These are phyloP conservation scores for Sphaerulina populicola DNA, from an alignment of 2,329 filamentous ascomycete genomes.

Conservation along the genomic window DNA sequence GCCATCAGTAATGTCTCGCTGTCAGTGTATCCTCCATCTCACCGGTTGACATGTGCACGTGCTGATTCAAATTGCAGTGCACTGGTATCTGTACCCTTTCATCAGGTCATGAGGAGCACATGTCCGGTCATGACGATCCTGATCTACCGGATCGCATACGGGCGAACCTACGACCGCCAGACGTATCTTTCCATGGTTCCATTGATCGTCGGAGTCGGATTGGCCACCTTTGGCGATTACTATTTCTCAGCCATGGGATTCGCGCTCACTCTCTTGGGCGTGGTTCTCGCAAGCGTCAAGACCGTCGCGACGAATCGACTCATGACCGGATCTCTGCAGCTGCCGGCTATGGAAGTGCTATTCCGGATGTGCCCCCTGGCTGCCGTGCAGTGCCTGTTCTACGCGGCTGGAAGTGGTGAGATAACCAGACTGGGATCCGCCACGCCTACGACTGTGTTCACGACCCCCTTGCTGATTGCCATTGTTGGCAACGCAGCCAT, in stretches of 20 bases:
- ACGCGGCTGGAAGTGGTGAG: conserved; percentile 35
- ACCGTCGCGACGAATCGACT: conserved; percentile 57
- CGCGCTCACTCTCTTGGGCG: conserved; percentile 34
- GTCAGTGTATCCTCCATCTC: conserved; percentile 31
- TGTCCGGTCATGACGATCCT: conserved; percentile 55
- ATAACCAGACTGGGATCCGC: conserved; percentile 17
- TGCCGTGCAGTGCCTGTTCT: conserved; percentile 19
- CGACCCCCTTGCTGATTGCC: conserved; percentile 18
- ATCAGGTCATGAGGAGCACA: conserved; percentile 56
- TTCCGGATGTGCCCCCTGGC: conserved; percentile 31
- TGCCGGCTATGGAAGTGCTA: conserved; percentile 54
- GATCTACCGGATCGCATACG: conserved; percentile 52
- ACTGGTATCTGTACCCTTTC: conserved; percentile 54
- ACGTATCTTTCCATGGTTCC: conserved; percentile 55
- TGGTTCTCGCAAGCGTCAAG: conserved; percentile 41
- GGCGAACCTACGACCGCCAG: conserved; percentile 48
- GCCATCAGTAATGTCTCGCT: conserved; percentile 55
- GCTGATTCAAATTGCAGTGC: conserved; percentile 7
- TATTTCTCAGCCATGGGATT: conserved; percentile 50
- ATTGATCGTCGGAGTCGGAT: conserved; percentile 52
- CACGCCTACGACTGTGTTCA: conserved; percentile 23
- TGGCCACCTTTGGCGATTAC: conserved; percentile 57
- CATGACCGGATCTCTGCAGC: conserved; percentile 53
- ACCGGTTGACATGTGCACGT: not conserved
- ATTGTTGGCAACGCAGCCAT: conserved; percentile 31